Conservation (phyloP, 2,329 filamentous ascomycete genomes). For the Paecilomyces fulvus region DNA sequence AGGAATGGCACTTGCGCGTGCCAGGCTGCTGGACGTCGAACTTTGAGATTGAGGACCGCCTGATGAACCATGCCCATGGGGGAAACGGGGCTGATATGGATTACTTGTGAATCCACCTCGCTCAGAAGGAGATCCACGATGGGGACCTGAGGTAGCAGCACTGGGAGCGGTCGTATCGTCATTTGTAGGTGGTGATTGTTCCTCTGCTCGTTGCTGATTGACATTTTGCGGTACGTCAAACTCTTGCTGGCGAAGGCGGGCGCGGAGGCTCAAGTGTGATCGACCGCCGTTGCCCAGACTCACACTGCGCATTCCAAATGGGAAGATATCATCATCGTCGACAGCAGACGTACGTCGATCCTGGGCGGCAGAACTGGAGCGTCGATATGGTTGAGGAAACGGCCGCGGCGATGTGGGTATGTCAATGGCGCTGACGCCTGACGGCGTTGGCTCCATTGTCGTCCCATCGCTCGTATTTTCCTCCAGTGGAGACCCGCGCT, state of each 20-base stretch:
- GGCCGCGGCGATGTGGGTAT: slow-evolving; percentile 41
- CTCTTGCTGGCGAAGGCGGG: slow-evolving; percentile 26
- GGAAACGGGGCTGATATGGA: slow-evolving; percentile 31
- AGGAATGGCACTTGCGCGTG: slow-evolving; percentile 24
- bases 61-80: slow-evolving; percentile 29
- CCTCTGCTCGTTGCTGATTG: slow-evolving; percentile 12
- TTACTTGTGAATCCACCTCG: slow-evolving; percentile 17
- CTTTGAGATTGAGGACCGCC: slow-evolving; percentile 29
- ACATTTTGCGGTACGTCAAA: slow-evolving; percentile 15
- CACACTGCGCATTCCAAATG: slow-evolving; percentile 38
- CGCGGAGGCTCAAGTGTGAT: slow-evolving; percentile 21
- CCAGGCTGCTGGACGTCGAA: slow-evolving; percentile 32
- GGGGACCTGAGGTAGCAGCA: slow-evolving; percentile 8
- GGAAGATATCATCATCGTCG: slow-evolving; percentile 36
- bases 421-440: slow-evolving; percentile 37
- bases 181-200: slow-evolving; percentile 7
- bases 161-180: slow-evolving; percentile 14
- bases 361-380: slow-evolving; percentile 38
- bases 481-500: slow-evolving; percentile 24
- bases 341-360: slow-evolving; percentile 20
- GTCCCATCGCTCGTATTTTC: slow-evolving; percentile 30
- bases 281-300: slow-evolving; percentile 38
- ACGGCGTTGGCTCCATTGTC: slow-evolving; percentile 20
- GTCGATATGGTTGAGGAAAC: slow-evolving; percentile 32
- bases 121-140: slow-evolving; percentile 12